These are phyloP conservation scores for Syncephalastrum monosporum DNA, from an alignment of 371 early-diverging fungal species.

Conservation along the genomic window DNA sequence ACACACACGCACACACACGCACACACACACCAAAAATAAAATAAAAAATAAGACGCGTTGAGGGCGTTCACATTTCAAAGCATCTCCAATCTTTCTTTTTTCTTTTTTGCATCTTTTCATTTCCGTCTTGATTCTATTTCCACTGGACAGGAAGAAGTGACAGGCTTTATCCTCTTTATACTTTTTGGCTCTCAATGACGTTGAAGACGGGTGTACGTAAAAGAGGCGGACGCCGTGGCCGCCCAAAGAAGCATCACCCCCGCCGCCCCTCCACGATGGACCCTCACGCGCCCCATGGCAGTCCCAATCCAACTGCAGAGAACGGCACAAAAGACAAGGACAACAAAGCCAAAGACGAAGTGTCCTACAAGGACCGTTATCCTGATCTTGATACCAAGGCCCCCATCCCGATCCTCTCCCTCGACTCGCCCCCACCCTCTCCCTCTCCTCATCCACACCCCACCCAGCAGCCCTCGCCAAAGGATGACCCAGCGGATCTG, in stretches of 20 bases:
- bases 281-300: background rate
- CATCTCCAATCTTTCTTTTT: background rate
- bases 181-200: slow-evolving; percentile 7
- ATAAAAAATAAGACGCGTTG: slow-evolving; percentile 7
- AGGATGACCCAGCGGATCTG: background rate
- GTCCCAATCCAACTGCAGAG: slow-evolving; percentile 1
- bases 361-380: slow-evolving; percentile 75
- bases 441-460: background rate
- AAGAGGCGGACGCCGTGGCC: slow-evolving; percentile 16
- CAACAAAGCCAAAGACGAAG: slow-evolving; percentile 76
- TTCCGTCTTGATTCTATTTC: slow-evolving; percentile 1
- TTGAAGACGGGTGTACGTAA: slow-evolving; percentile 17
- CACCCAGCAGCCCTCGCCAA: slow-evolving; percentile 1
- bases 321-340: slow-evolving; percentile 5
- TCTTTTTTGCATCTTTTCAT: slow-evolving; percentile 3
- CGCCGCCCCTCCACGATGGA: background rate
- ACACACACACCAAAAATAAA: slow-evolving; percentile 8
- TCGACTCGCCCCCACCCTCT: slow-evolving; percentile 5
- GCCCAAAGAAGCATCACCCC: slow-evolving; percentile 10
- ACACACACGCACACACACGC: slow-evolving; percentile 1
- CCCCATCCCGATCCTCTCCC: slow-evolving; percentile 46
- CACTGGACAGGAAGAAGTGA: background rate
- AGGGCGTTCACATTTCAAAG: slow-evolving; percentile 1
- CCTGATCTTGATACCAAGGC: slow-evolving; percentile 71
- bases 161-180: background rate